Evolutionary conservation across 2,329 filamentous ascomycete species (phyloP).

Genomic region (Elsinoe perseae): DNA sequence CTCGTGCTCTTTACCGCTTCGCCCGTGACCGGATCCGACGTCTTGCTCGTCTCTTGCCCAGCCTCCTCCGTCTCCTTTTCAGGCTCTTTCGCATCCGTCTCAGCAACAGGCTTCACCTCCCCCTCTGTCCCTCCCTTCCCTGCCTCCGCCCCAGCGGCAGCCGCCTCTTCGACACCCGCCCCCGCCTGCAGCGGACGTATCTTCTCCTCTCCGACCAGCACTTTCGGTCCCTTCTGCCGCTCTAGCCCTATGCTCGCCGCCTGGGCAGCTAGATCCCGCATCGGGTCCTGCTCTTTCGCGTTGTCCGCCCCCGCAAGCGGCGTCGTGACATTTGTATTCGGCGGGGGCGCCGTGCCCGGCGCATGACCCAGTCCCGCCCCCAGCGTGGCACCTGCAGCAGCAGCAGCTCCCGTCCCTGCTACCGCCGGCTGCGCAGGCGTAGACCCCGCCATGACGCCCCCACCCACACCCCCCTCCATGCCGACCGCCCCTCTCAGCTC

Average conservation of each 20-base stretch:
- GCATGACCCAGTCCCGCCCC: conserved; percentile 23
- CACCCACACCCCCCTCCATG: conserved; percentile 36
- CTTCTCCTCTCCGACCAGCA: conserved; percentile 13
- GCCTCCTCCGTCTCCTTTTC: background rate
- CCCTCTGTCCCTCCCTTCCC: conserved; percentile 5
- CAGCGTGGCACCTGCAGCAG: conserved; percentile 15
- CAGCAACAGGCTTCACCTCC: conserved; percentile 1
- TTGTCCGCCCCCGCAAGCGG: conserved; percentile 25
- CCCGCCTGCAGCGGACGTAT: conserved; percentile 13
- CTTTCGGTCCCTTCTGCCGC: conserved; percentile 15
- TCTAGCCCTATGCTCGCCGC: conserved; percentile 20
- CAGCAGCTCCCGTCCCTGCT: conserved; percentile 23
- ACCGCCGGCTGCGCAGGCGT: background rate
- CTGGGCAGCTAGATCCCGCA: conserved; percentile 25
- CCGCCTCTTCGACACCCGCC: conserved; percentile 16
- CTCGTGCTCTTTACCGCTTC: background rate
- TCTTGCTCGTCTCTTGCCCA: background rate
- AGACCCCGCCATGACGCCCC: conserved; percentile 39
- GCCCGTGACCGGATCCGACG: conserved; percentile 1
- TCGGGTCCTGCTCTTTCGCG: conserved; percentile 23
- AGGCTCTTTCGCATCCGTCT: background rate
- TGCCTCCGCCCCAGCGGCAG: conserved; percentile 16
- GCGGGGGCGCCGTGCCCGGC: conserved; percentile 21
- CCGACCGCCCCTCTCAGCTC: conserved; percentile 81
- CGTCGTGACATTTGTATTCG: conserved; percentile 24